phyloP scores from a whole-genome alignment of 2,329 filamentous ascomycete species.

The Tolypocladium album region DNA sequence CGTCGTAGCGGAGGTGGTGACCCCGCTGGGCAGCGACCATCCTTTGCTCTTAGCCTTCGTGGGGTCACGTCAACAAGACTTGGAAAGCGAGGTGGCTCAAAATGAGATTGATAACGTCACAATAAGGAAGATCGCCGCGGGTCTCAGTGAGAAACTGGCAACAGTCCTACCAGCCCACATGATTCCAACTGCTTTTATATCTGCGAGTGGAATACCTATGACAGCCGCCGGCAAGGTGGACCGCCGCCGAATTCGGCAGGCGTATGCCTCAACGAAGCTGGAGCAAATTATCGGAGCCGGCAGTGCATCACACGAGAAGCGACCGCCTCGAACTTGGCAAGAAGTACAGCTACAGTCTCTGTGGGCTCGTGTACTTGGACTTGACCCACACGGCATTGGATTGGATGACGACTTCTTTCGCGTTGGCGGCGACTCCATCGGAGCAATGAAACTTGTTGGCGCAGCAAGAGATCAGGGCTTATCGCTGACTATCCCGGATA shows the following conservation, averaged over 20 bases:
- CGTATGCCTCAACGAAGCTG: neutral
- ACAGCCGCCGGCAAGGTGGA: slow-evolving; percentile 10
- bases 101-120: too few relatives aligned
- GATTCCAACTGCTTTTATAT: slow-evolving; percentile 7
- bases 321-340: too few relatives aligned
- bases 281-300: neutral
- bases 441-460: slow-evolving; percentile 24
- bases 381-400: slow-evolving; percentile 2
- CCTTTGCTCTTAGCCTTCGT: too few relatives aligned
- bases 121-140: neutral
- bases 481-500: slow-evolving; percentile 25
- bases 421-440: slow-evolving; percentile 5
- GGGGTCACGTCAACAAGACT: too few relatives aligned
- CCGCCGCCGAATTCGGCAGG: slow-evolving; percentile 4
- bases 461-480: slow-evolving; percentile 21
- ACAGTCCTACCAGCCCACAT: slow-evolving; percentile 3
- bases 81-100: too few relatives aligned
- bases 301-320: too few relatives aligned
- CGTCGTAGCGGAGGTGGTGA: too few relatives aligned
- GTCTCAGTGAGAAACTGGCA: neutral
- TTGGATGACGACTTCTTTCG: slow-evolving; percentile 4
- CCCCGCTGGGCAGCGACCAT: too few relatives aligned
- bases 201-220: slow-evolving; percentile 5
- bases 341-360: slow-evolving; percentile 2
- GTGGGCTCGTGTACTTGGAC: slow-evolving; percentile 4